Evolutionary conservation across 306 rosid genomes (phyloP).

Genomic region (Lablab purpureus): DNA sequence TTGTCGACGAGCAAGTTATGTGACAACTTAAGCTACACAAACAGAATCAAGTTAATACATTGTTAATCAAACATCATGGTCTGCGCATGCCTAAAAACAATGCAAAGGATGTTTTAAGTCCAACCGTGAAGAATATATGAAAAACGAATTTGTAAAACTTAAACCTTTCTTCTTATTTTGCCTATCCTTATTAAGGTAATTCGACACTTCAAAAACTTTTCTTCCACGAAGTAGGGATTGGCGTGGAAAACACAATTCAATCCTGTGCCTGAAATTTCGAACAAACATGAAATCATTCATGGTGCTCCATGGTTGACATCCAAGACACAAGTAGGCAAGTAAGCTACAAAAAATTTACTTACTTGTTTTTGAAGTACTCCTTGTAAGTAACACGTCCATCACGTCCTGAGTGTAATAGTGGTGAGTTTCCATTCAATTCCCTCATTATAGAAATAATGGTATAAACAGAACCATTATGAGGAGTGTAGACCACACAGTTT

Average conservation of each 20-base stretch:
- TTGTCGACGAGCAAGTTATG: no score
- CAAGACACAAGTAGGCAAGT: neutral
- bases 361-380: slow-evolving; percentile 56
- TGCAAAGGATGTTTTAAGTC: neutral
- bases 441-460: slow-evolving; percentile 40
- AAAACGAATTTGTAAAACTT: slow-evolving; percentile 19
- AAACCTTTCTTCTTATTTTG: slow-evolving; percentile 58
- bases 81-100: neutral
- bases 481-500: slow-evolving; percentile 68
- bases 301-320: neutral
- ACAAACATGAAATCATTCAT: slow-evolving; percentile 18
- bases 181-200: slow-evolving; percentile 50
- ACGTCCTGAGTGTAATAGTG: slow-evolving; percentile 2
- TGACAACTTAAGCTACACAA: neutral
- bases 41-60: neutral
- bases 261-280: slow-evolving; percentile 54
- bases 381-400: slow-evolving; percentile 54
- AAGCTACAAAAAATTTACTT: neutral
- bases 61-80: neutral
- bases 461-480: slow-evolving; percentile 60
- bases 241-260: slow-evolving; percentile 49
- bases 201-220: slow-evolving; percentile 50
- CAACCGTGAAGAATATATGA: neutral
- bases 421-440: slow-evolving; percentile 66
- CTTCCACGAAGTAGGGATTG: slow-evolving; percentile 59